phyloP scores from a whole-genome alignment of 2,329 filamentous ascomycete genomes.

The Hypoxylon sp. region DNA sequence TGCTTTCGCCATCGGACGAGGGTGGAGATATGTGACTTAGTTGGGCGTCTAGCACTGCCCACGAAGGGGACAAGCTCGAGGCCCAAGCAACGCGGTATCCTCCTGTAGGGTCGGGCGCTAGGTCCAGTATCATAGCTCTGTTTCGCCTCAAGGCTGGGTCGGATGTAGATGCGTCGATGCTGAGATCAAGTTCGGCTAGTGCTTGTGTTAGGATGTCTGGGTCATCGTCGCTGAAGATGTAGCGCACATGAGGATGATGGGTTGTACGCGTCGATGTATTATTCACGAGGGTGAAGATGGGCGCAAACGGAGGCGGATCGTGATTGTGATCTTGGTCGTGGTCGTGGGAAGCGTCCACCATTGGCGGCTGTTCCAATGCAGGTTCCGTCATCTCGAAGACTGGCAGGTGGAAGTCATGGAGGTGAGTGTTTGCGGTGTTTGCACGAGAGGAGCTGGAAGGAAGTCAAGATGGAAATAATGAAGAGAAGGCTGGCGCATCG shows the following conservation, averaged over 20 bases:
- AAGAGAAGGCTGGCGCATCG: slow-evolving; percentile 49
- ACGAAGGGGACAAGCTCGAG: slow-evolving; percentile 80
- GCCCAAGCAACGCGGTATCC: slow-evolving; percentile 74
- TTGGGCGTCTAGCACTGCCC: slow-evolving; percentile 70
- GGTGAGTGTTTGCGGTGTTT: slow-evolving; percentile 29
- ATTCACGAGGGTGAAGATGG: slow-evolving; percentile 88
- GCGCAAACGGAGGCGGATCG: slow-evolving; percentile 69
- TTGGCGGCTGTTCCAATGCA: slow-evolving; percentile 41
- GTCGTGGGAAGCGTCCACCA: slow-evolving; percentile 42
- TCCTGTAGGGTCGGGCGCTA: slow-evolving; percentile 60
- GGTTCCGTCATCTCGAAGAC: slow-evolving; percentile 52
- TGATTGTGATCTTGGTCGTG: slow-evolving; percentile 29
- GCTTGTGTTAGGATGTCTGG: slow-evolving; percentile 80
- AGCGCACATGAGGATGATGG: slow-evolving; percentile 88
- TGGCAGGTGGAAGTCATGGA: slow-evolving; percentile 43
- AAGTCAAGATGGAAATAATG: slow-evolving; percentile 36
- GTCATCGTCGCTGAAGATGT: slow-evolving; percentile 95
- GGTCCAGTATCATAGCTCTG: slow-evolving; percentile 70
- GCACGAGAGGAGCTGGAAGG: slow-evolving; percentile 18
- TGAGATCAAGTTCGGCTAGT: slow-evolving; percentile 62
- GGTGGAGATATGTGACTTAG: slow-evolving; percentile 60
- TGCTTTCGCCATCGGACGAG: slow-evolving; percentile 52
- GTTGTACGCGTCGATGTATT: slow-evolving; percentile 81
- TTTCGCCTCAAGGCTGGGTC: slow-evolving; percentile 51
- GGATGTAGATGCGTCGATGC: slow-evolving; percentile 53